phyloP scores from a whole-genome alignment of 2,329 filamentous ascomycete genomes.

The Dactylella cylindrospora region DNA sequence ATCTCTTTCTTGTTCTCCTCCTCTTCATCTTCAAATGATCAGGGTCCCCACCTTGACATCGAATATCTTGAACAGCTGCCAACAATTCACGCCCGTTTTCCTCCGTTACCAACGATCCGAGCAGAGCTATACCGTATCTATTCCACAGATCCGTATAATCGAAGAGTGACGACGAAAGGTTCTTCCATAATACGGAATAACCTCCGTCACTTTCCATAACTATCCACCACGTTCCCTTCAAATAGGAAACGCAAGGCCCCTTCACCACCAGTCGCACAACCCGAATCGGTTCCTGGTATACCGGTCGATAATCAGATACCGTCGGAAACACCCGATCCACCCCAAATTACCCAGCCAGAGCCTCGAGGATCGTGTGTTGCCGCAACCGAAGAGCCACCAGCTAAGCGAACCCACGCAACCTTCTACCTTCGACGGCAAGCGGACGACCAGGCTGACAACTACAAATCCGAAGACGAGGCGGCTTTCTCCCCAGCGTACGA shows the following conservation, averaged over 20 bases:
- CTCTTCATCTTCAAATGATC: neutral
- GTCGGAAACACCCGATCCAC: neutral
- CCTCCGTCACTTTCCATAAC: constrained; percentile 11
- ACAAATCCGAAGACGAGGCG: constrained; percentile 24
- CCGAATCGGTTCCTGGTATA: constrained; percentile 14
- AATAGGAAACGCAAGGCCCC: constrained; percentile 38
- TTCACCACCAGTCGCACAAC: constrained; percentile 23
- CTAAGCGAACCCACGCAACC: constrained; percentile 41
- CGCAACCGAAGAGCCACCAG: constrained; percentile 34
- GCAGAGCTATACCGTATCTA: too few species aligned
- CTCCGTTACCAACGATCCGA: neutral
- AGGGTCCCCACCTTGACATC: too few species aligned
- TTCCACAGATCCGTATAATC: too few species aligned
- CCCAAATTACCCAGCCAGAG: neutral
- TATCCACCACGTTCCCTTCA: constrained; percentile 38
- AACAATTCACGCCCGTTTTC: too few species aligned
- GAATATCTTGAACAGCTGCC: too few species aligned
- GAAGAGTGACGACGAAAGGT: constrained; percentile 37
- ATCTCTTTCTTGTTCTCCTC: neutral
- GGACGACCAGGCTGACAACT: neutral
- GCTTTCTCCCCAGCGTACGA: constrained; percentile 41
- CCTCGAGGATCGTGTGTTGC: neutral
- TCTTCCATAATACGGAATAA: constrained; percentile 34
- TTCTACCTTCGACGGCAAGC: neutral
- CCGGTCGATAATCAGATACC: constrained; percentile 14